Evolutionary conservation across 2,329 filamentous ascomycete species (phyloP), one percentile per base, ranked within the genome.

Genomic region (Colletotrichum zoysiae): DNA sequence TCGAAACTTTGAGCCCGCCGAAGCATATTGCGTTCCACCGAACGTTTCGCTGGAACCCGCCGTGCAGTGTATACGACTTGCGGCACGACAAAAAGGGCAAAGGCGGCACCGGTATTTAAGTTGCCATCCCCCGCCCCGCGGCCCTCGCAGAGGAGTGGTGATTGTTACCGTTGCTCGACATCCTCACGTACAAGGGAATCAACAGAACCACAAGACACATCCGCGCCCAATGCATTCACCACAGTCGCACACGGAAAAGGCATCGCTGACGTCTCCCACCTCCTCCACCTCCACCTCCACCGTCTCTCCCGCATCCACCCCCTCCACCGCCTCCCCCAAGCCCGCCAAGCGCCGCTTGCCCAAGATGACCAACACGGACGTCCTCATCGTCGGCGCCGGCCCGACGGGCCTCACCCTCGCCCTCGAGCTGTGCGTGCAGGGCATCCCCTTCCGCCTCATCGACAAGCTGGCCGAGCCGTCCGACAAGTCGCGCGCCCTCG

Each of bases 401-500:
- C 80, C 80, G n/a, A 79, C 77, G n/a, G 81, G 81, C 11, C 74
- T 82, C 5, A 72, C 81, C 2, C 76, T 80, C 11, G 80, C 80
- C 5, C 78, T 78, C 65, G 76, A 82, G 65, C 76, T 82, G 23
- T 67, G 62, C 26, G 63, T 67, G 16, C 78, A 82, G 38, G 63
- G 78, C 3, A 74, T 81, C 1, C 76, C 79, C 35, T 82, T 82
- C 73, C 79, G 81, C 69, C 80, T 84, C 71, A 75, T 85, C 65
- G 82, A 85, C 70, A 78, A 79, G 59, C 72, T 68, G 6, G 67
- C 75, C 11, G 74, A 63, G 8, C 80, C 79, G 16, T 82, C 79
- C 16, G 77, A 81, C 61, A 80, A 82, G 68, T 83, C 81, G 72
- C 83, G 79, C 73, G 86, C 79, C 11, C 76, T 88, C 1, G 80